These are phyloP conservation scores for Salix koriyanagi DNA, from an alignment of 345 rosid species.

Conservation along the genomic window DNA sequence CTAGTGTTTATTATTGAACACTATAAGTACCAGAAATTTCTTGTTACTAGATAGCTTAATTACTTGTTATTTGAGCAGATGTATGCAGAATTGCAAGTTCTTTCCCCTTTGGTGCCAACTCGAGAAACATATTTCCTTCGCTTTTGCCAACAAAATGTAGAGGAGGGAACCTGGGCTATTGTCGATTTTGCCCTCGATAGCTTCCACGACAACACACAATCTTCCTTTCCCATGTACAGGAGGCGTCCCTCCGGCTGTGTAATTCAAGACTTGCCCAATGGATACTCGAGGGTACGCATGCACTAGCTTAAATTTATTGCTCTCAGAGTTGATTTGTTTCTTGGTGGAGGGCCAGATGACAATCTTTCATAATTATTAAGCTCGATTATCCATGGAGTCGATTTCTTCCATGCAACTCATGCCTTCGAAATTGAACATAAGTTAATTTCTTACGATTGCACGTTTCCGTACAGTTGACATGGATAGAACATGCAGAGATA, in stretches of 20 bases:
- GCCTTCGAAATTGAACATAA: not conserved
- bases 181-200: slow-evolving; percentile 82
- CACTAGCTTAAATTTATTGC: not conserved
- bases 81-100: slow-evolving; percentile 76
- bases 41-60: not conserved
- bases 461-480: slow-evolving; percentile 42
- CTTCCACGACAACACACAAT: slow-evolving; percentile 49
- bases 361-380: not conserved
- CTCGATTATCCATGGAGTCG: not conserved
- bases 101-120: slow-evolving; percentile 80
- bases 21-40: not conserved
- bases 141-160: slow-evolving; percentile 65
- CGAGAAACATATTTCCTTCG: slow-evolving; percentile 80
- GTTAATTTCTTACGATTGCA: not conserved
- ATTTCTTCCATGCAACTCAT: not conserved
- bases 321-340: not conserved
- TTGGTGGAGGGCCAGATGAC: not conserved
- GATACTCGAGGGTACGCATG: slow-evolving; percentile 65
- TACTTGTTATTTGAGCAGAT: slow-evolving; percentile 42
- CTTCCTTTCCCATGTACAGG: slow-evolving; percentile 46
- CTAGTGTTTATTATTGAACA: not conserved
- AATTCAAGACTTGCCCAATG: slow-evolving; percentile 95
- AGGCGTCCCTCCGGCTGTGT: slow-evolving; percentile 83
- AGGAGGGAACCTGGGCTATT: slow-evolving; percentile 66
- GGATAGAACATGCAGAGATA: slow-evolving; percentile 85